A percentile compares a stretch with the other conserved stretches of the same genome.
Evolutionary conservation across 768 basidiomycete genomes (phyloP).

Genomic region (Phanerochaete carnosa): DNA sequence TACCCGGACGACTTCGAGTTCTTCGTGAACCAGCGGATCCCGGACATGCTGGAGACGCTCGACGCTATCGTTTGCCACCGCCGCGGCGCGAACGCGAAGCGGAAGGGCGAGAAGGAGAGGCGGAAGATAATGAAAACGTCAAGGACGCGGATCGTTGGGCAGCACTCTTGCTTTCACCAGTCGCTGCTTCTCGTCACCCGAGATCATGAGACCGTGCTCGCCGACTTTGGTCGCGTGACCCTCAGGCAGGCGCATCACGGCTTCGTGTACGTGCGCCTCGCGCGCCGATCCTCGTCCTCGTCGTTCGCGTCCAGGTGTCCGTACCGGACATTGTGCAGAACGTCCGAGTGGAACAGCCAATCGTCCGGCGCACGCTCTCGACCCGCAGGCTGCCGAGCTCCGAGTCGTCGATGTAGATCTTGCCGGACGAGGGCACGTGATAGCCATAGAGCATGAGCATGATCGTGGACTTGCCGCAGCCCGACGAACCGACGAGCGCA

Average conservation of each 20-base stretch:
- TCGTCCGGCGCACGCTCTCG: conserved; percentile 64
- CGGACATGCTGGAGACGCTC: too few species aligned
- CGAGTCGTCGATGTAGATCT: conserved; percentile 87
- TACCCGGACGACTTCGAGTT: too few species aligned
- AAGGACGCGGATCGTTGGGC: conserved; percentile 92
- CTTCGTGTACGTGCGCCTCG: conserved; percentile 85
- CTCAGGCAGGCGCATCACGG: conserved; percentile 78
- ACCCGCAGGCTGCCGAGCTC: conserved; percentile 73
- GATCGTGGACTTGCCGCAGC: conserved; percentile 96
- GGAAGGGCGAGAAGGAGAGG: too few species aligned
- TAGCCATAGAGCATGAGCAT: conserved; percentile 89
- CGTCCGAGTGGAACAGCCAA: conserved; percentile 96
- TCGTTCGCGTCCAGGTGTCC: conserved; percentile 85
- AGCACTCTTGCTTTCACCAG: conserved; percentile 90
- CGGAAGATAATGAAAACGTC: too few species aligned
- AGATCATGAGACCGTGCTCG: conserved; percentile 96
- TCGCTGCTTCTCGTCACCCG: conserved; percentile 97
- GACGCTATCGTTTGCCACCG: too few species aligned
- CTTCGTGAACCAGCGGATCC: too few species aligned
- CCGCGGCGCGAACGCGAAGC: too few species aligned
- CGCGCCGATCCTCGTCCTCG: conserved; percentile 83
- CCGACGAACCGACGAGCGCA: conserved; percentile 95
- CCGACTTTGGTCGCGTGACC: conserved; percentile 91
- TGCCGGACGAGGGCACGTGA: conserved; percentile 80
- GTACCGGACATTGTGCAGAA: conserved; percentile 94